These are phyloP conservation scores for Pseudopyricularia cyperi DNA, from an alignment of 2,329 filamentous ascomycete species.

Conservation along the genomic window DNA sequence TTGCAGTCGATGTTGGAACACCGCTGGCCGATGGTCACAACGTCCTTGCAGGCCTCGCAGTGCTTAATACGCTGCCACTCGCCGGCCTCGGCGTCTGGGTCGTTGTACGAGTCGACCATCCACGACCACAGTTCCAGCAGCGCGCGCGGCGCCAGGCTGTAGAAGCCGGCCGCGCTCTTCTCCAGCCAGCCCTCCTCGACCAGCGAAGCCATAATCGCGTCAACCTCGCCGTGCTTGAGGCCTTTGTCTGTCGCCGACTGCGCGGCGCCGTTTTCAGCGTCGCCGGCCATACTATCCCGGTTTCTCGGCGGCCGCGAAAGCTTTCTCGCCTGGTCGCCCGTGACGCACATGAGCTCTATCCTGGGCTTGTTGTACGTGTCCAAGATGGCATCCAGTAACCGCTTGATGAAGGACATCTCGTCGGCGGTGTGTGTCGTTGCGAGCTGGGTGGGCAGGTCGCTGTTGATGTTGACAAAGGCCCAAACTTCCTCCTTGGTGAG, in stretches of 20 bases:
- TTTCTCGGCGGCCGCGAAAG: conserved; percentile 37
- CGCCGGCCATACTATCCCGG: conserved; percentile 12
- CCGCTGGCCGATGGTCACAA: conserved; percentile 73
- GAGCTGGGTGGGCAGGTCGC: conserved; percentile 73
- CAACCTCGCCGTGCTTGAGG: conserved; percentile 66
- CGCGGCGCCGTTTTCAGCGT: conserved; percentile 17
- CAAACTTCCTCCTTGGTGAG: conserved; percentile 53
- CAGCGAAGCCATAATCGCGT: conserved; percentile 55
- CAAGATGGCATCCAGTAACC: conserved; percentile 84
- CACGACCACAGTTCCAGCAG: conserved; percentile 77
- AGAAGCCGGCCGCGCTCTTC: conserved; percentile 58
- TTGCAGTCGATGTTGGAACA: conserved; percentile 57
- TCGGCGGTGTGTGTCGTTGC: conserved; percentile 70
- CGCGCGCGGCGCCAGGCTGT: conserved; percentile 60
- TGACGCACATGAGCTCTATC: conserved; percentile 76
- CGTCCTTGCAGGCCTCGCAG: conserved; percentile 79
- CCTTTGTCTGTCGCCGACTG: conserved; percentile 30
- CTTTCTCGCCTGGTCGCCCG: conserved; percentile 64
- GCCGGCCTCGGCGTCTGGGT: conserved; percentile 44
- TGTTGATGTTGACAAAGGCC: conserved; percentile 77
- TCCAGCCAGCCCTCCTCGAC: conserved; percentile 78
- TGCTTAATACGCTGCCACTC: conserved; percentile 68
- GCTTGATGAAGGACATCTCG: conserved; percentile 81
- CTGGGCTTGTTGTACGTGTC: conserved; percentile 68
- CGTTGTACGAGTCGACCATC: conserved; percentile 84